Percentiles rank a stretch among this genome's conserved stretches.
Conservation (phyloP, 129 eudicot genomes). For the Heracleum sosnowskyi region DNA sequence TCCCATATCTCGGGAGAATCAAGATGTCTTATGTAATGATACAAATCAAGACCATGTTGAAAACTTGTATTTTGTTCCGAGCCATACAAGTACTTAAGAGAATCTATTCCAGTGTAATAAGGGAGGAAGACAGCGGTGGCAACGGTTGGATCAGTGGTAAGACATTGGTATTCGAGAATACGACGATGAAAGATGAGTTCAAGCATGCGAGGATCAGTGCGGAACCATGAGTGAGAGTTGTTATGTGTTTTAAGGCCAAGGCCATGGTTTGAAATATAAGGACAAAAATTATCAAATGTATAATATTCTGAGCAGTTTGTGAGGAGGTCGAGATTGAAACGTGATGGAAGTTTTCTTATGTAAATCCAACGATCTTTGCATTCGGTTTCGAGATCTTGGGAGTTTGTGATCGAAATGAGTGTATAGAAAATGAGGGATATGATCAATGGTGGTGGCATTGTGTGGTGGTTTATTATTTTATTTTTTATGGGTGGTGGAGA, state of each 20-base stretch:
- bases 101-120: slow-evolving; percentile 60
- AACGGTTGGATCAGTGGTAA: slow-evolving; percentile 48
- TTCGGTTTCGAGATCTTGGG: slow-evolving; percentile 50
- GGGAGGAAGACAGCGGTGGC: slow-evolving; percentile 77
- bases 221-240: slow-evolving; percentile 74
- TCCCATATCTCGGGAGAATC: slow-evolving; percentile 57
- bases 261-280: slow-evolving; percentile 65
- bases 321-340: slow-evolving; percentile 65
- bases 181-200: slow-evolving; percentile 91
- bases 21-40: slow-evolving; percentile 10
- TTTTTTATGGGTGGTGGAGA: neutral
- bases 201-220: slow-evolving; percentile 65
- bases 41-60: slow-evolving; percentile 53
- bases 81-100: slow-evolving; percentile 53
- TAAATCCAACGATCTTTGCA: slow-evolving; percentile 79
- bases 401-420: slow-evolving; percentile 11
- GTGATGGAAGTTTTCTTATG: slow-evolving; percentile 72
- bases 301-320: slow-evolving; percentile 62
- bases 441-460: slow-evolving; percentile 3
- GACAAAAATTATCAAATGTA: slow-evolving; percentile 47
- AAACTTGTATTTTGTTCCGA: slow-evolving; percentile 44
- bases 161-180: slow-evolving; percentile 85
- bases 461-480: neutral
- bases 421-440: slow-evolving; percentile 14
- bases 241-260: slow-evolving; percentile 84